phyloP scores from a whole-genome alignment of 495 filamentous ascomycete species.

The Extremus antarcticus region DNA sequence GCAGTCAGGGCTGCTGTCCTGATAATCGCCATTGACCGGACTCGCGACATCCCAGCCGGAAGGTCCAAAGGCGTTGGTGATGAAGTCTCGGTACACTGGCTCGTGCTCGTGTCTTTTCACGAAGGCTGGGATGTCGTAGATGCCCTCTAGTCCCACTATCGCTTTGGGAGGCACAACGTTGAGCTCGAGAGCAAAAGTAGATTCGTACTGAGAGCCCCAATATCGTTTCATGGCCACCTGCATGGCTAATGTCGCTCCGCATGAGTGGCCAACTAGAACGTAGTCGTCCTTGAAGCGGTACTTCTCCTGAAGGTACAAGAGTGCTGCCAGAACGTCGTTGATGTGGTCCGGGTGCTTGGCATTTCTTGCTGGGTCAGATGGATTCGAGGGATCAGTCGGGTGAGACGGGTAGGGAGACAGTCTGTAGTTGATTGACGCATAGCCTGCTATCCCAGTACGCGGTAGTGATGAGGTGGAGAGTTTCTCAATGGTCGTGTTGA shows the following conservation, averaged over 20 bases:
- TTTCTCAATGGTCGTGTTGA: constrained; percentile 21
- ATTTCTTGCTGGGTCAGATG: constrained; percentile 24
- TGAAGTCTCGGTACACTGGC: constrained; percentile 47
- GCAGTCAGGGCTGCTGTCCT: constrained; percentile 33
- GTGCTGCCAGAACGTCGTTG: constrained; percentile 51
- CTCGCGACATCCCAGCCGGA: constrained; percentile 42
- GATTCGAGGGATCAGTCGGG: constrained; percentile 24
- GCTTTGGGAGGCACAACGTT: constrained; percentile 31
- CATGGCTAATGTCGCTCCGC: constrained; percentile 63
- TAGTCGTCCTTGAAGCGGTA: constrained; percentile 38
- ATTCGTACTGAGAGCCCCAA: constrained; percentile 16
- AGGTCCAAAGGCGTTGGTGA: constrained; percentile 53
- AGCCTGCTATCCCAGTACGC: constrained; percentile 51
- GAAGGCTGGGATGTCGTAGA: constrained; percentile 53
- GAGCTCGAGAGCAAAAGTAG: constrained; percentile 6
- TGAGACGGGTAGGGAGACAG: constrained; percentile 58
- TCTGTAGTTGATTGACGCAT: constrained; percentile 70
- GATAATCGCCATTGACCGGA: constrained; percentile 36
- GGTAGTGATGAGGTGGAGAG: neutral
- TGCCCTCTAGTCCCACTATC: constrained; percentile 51
- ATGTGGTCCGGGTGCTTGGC: constrained; percentile 67
- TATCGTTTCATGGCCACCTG: constrained; percentile 46
- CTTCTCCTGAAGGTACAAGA: constrained; percentile 48
- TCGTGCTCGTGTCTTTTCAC: constrained; percentile 35
- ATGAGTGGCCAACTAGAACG: constrained; percentile 65